Percentiles rank a stretch among this genome's conserved stretches.
These are phyloP conservation scores for Globisporangium splendens DNA, from an alignment of 352 stramenopile genomes.

Conservation along the genomic window DNA sequence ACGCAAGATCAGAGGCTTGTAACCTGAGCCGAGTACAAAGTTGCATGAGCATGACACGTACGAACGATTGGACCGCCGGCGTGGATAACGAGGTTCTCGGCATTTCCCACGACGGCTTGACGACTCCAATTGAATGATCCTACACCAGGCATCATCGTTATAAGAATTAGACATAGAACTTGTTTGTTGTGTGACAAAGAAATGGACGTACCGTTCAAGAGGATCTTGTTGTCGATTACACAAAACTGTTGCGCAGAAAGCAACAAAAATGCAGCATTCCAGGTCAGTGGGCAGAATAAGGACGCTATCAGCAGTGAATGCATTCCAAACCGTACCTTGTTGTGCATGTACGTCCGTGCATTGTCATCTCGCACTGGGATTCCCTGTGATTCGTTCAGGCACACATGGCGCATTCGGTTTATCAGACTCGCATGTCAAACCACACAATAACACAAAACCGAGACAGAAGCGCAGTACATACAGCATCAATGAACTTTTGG, in stretches of 20 bases:
- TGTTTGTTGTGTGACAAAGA: neutral
- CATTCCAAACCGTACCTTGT: slow-evolving; percentile 36
- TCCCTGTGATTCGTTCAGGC: slow-evolving; percentile 21
- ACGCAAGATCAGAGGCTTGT: neutral
- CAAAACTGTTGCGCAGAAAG: slow-evolving; percentile 39
- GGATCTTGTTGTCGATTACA: slow-evolving; percentile 53
- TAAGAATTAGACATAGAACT: neutral
- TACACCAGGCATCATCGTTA: slow-evolving; percentile 9
- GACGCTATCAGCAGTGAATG: neutral
- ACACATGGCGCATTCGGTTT: no score
- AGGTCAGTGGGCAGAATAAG: neutral
- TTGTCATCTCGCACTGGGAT: slow-evolving; percentile 65
- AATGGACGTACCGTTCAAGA: slow-evolving; percentile 46
- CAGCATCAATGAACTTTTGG: slow-evolving; percentile 68
- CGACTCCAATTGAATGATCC: slow-evolving; percentile 78
- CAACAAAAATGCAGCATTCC: no score
- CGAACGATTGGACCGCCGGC: slow-evolving; percentile 46
- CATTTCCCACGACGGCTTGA: slow-evolving; percentile 59
- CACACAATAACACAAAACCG: no score
- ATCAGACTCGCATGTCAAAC: no score
- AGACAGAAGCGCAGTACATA: slow-evolving; percentile 13
- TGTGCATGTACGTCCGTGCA: slow-evolving; percentile 59
- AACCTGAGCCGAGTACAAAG: no score
- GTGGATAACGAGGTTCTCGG: slow-evolving; percentile 61
- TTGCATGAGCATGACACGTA: slow-evolving; percentile 17